These are phyloP conservation scores for Antarctomyces pellizariae DNA, from an alignment of 495 filamentous ascomycete species.

Conservation along the genomic window DNA sequence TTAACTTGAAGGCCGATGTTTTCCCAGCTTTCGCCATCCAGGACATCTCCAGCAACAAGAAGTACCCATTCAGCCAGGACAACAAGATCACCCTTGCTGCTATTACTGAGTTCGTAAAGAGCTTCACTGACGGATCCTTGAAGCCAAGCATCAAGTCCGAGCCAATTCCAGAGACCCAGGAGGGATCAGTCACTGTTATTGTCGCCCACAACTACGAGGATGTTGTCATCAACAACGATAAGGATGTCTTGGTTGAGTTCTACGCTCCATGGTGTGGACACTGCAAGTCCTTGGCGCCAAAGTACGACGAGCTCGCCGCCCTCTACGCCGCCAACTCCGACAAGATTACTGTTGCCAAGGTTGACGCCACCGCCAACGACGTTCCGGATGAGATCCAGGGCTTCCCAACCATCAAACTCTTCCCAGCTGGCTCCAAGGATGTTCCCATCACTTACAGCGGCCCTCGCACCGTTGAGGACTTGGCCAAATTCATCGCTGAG, in stretches of 20 bases:
- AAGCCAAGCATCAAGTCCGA: slow-evolving; percentile 96
- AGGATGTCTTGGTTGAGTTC: slow-evolving; percentile 96
- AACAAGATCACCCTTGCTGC: slow-evolving; percentile 54
- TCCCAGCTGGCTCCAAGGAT: slow-evolving; percentile 71
- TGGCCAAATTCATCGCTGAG: slow-evolving; percentile 81
- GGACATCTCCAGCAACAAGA: slow-evolving; percentile 84
- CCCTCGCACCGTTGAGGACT: slow-evolving; percentile 76
- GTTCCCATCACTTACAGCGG: slow-evolving; percentile 71
- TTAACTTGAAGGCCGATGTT: slow-evolving; percentile 86
- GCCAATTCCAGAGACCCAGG: slow-evolving; percentile 86
- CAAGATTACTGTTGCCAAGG: slow-evolving; percentile 88
- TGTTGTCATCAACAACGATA: slow-evolving; percentile 73
- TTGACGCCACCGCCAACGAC: slow-evolving; percentile 92
- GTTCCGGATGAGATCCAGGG: slow-evolving; percentile 90
- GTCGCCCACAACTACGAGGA: slow-evolving; percentile 91
- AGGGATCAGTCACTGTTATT: slow-evolving; percentile 68
- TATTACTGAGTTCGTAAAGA: slow-evolving; percentile 65
- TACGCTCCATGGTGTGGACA: slow-evolving; percentile 99
- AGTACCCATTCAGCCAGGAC: slow-evolving; percentile 81
- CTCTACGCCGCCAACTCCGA: slow-evolving; percentile 52
- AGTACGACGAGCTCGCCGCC: slow-evolving; percentile 74
- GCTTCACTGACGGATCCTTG: slow-evolving; percentile 72
- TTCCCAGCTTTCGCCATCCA: slow-evolving; percentile 98
- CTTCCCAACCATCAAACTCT: slow-evolving; percentile 99
- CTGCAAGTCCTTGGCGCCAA: slow-evolving; percentile 84